These are phyloP conservation scores for Leucaena leucocephala DNA, from an alignment of 306 rosid genomes.

Conservation along the genomic window DNA sequence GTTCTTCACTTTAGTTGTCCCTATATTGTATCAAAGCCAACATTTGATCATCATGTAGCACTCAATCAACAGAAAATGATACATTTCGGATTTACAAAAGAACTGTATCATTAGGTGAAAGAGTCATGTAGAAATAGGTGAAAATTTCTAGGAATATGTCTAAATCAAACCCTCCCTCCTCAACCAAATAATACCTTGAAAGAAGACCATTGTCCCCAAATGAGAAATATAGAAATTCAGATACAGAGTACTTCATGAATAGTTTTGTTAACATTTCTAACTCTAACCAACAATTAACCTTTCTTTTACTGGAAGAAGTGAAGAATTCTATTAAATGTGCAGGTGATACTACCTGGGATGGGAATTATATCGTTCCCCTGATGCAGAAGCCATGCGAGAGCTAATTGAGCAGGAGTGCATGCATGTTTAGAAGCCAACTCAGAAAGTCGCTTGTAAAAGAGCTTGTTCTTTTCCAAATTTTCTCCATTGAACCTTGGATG, in stretches of 20 bases:
- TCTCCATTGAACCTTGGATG: slow-evolving; percentile 74
- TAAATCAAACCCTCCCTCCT: background rate
- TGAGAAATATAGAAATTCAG: background rate
- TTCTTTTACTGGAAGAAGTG: background rate
- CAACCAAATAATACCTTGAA: background rate
- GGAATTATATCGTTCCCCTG: slow-evolving; percentile 69
- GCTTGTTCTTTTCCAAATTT: slow-evolving; percentile 70
- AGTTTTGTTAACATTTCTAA: background rate
- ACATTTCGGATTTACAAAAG: slow-evolving; percentile 12
- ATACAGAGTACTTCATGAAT: background rate
- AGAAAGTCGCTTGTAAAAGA: slow-evolving; percentile 49
- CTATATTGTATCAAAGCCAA: slow-evolving; percentile 40
- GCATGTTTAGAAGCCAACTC: slow-evolving; percentile 55
- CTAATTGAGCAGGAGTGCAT: slow-evolving; percentile 68
- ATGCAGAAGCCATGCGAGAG: slow-evolving; percentile 74
- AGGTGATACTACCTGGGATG: slow-evolving; percentile 62
- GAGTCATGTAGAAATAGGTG: background rate
- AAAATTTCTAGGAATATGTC: background rate
- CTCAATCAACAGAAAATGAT: slow-evolving; percentile 10
- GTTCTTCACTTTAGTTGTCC: slow-evolving; percentile 65
- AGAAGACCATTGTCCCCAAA: background rate
- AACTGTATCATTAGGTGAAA: background rate
- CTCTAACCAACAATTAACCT: background rate
- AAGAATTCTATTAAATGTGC: background rate
- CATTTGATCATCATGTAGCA: slow-evolving; percentile 11